These are phyloP conservation scores for Cornus suecica DNA, from an alignment of 148 eudicot genomes.

Conservation along the genomic window DNA sequence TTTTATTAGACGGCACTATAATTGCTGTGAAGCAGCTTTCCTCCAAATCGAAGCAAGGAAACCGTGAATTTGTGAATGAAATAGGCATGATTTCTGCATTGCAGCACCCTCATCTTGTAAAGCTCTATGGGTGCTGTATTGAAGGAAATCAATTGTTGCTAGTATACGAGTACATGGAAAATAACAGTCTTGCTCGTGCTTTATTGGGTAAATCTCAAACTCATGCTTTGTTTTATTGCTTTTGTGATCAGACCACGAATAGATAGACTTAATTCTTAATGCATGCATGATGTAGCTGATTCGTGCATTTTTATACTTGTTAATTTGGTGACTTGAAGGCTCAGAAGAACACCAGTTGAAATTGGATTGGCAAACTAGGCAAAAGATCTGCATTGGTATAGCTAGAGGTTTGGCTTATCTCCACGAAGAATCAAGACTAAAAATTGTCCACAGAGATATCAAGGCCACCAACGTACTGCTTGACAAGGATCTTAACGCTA, in stretches of 20 bases:
- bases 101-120: slow-evolving; percentile 48
- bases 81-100: slow-evolving; percentile 48
- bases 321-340: slow-evolving; percentile 9
- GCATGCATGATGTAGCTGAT: neutral
- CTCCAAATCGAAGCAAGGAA: slow-evolving; percentile 45
- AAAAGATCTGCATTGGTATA: slow-evolving; percentile 29
- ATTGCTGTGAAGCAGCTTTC: slow-evolving; percentile 53
- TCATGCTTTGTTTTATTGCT: neutral
- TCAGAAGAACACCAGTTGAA: slow-evolving; percentile 17
- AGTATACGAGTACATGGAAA: slow-evolving; percentile 44
- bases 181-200: slow-evolving; percentile 42
- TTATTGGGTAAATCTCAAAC: slow-evolving; percentile 26
- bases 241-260: neutral
- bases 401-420: slow-evolving; percentile 34
- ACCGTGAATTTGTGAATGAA: slow-evolving; percentile 46
- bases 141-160: slow-evolving; percentile 38
- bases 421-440: slow-evolving; percentile 31
- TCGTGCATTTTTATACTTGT: neutral
- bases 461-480: slow-evolving; percentile 34
- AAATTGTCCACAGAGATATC: slow-evolving; percentile 34
- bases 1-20: slow-evolving; percentile 28
- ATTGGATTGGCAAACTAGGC: slow-evolving; percentile 28
- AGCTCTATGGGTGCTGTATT: slow-evolving; percentile 42
- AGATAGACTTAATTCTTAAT: neutral
- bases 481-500: slow-evolving; percentile 22